Conservation (phyloP, 257 asterid genomes). For the Salvia miltiorrhiza region DNA sequence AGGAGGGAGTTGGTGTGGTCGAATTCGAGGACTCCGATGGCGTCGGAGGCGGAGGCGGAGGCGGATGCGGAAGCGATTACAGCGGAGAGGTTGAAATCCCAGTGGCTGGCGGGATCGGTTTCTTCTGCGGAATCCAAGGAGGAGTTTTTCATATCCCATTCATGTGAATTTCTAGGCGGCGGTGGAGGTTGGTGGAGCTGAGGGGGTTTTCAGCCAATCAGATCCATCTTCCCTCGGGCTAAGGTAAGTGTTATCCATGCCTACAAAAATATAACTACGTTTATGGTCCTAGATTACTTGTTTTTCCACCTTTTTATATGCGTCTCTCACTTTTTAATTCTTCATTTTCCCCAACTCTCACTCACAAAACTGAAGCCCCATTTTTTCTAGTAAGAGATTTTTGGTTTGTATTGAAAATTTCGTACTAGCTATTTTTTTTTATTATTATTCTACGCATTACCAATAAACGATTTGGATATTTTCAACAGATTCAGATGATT, state of each 20-base stretch:
- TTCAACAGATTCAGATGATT: too few relatives aligned
- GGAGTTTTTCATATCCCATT: constrained; percentile 71
- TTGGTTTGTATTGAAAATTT: too few relatives aligned
- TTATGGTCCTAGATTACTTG: not conserved
- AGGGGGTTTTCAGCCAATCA: constrained; percentile 23
- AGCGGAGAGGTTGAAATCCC: constrained; percentile 77
- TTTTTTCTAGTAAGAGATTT: too few relatives aligned
- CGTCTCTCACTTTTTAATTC: not conserved
- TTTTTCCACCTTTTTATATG: not conserved
- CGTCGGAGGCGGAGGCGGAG: constrained; percentile 42
- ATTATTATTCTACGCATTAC: too few relatives aligned
- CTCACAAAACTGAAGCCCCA: too few relatives aligned
- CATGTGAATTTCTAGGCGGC: constrained; percentile 32
- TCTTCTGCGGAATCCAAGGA: constrained; percentile 30
- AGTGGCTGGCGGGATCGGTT: constrained; percentile 54
- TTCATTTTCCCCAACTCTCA: too few relatives aligned
- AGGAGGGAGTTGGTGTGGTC: constrained; percentile 47
- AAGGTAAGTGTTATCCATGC: constrained; percentile 9
- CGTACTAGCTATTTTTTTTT: too few relatives aligned
- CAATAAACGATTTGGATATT: too few relatives aligned
- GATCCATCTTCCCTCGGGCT: constrained; percentile 9
- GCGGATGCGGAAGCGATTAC: constrained; percentile 43
- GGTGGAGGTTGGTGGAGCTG: constrained; percentile 21
- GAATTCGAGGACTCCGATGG: constrained; percentile 72
- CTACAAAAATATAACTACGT: not conserved